These are phyloP conservation scores for Rhodosporidiobolus sp. DNA, from an alignment of 768 basidiomycete genomes.

Conservation along the genomic window DNA sequence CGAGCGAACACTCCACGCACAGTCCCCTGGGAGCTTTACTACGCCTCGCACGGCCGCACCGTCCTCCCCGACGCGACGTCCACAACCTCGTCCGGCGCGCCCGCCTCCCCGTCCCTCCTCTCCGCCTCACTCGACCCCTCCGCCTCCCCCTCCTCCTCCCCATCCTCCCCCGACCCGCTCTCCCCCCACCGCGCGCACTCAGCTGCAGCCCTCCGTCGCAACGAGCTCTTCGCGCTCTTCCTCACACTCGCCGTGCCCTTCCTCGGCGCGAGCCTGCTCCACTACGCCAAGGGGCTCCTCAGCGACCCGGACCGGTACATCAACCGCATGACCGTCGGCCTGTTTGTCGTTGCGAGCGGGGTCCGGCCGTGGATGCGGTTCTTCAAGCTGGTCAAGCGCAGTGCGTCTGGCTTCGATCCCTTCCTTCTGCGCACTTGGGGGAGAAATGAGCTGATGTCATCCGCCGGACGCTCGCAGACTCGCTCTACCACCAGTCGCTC, in stretches of 20 bases:
- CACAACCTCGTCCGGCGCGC: not conserved
- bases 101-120: not conserved
- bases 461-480: not conserved
- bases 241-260: constrained; percentile 41
- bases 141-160: too few relatives aligned
- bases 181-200: constrained; percentile 18
- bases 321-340: constrained; percentile 41
- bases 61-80: constrained; percentile 26
- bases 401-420: constrained; percentile 8
- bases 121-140: constrained; percentile 14
- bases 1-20: not conserved
- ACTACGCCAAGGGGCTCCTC: constrained; percentile 34
- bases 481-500: constrained; percentile 40
- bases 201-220: constrained; percentile 27
- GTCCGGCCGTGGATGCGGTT: constrained; percentile 44
- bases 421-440: too few relatives aligned
- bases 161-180: not conserved
- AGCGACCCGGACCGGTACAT: constrained; percentile 45
- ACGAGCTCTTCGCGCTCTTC: constrained; percentile 39
- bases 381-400: constrained; percentile 36
- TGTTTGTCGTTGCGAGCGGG: constrained; percentile 43
- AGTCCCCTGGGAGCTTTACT: constrained; percentile 48
- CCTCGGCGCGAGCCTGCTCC: constrained; percentile 33
- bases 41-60: constrained; percentile 40
- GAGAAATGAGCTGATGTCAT: rapidly evolving